Base-by-base conservation (phyloP, 805 yeast species). In the Ogataea degrootiae region DNA sequence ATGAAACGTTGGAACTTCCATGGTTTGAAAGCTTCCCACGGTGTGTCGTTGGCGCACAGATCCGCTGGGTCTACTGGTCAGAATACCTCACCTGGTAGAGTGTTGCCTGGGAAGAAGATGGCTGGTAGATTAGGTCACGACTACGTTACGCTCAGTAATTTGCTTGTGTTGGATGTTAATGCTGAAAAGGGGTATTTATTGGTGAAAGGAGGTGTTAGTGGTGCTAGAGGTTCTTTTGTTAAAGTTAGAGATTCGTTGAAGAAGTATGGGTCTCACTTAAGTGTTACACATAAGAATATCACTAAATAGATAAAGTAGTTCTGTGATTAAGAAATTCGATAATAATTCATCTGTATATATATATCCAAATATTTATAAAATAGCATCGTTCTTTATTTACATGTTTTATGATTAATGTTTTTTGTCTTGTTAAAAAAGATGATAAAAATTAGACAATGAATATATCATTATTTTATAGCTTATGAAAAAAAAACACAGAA, bases 51-150 rank as follows among this genome's bases (percentile, higher is more conserved):
- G 43, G 85, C 92, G 35, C 98, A 94, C 67, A 85, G 99, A 77
- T 83, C 90, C 48, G 96, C 96, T 60, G 99, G 99, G 78, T 91
- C 97, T 33, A 90, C 86, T 59, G 99, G 99, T 80, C 89, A 85
- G 67, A 87, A 87, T 62, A 96, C 94, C 56, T 85, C 88, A 52
- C 99, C 99, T 14, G 97, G 96, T 61, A 86, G 99, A 73, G 88
- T 90, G 45, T 73, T 90, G 52, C 98, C 97, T 15, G 98, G 97
- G 22, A 91, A 88, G 72, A 92, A 90, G 70, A 92, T 94, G 99
- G 96, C 98, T 35, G 99, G 99, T 55, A 87, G 87, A 67, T 85
- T 91, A 94, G 99, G 99, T 56, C 83, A 80, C 52, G 75, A 78
- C 46, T 74, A 73, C 57, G 77, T 79, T 51, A 92, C 98, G 4